A percentile compares a stretch with the other conserved stretches of the same genome.
Evolutionary conservation across 2,329 filamentous ascomycete genomes (phyloP).

Genomic region (Pestalotiopsis sp.): DNA sequence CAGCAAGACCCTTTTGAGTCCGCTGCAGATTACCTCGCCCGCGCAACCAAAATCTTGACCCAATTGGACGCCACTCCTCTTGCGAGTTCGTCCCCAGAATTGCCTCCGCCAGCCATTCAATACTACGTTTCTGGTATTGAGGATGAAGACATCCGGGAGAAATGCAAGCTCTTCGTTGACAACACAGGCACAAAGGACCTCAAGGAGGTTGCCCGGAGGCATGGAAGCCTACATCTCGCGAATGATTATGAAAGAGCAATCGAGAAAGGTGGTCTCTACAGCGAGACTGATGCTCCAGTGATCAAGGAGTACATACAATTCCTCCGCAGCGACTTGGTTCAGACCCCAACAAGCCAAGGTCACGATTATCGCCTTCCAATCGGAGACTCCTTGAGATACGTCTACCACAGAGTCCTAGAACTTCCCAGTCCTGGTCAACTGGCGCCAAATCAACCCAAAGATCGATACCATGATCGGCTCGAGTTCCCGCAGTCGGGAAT

Average conservation of each 20-base stretch:
- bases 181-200: conserved; percentile 30
- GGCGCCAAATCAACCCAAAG: conserved; percentile 49
- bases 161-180: conserved; percentile 36
- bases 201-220: conserved; percentile 44
- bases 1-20: conserved; percentile 56
- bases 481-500: conserved; percentile 77
- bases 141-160: conserved; percentile 43
- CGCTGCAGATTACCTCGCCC: conserved; percentile 47
- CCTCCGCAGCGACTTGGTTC: conserved; percentile 42
- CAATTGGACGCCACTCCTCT: conserved; percentile 29
- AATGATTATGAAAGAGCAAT: conserved; percentile 56
- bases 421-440: conserved; percentile 52
- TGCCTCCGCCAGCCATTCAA: conserved; percentile 22
- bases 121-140: conserved; percentile 56
- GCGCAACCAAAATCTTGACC: conserved; percentile 40
- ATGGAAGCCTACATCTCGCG: conserved; percentile 58
- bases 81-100: conserved; percentile 19
- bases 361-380: conserved; percentile 39
- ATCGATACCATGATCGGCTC: conserved; percentile 59
- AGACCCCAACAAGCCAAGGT: conserved; percentile 17
- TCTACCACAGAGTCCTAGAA: conserved; percentile 43
- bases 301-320: conserved; percentile 52
- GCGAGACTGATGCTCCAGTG: conserved; percentile 30
- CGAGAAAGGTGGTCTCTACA: conserved; percentile 46
- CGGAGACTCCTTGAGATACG: conserved; percentile 27